Conservation (phyloP, 2,329 filamentous ascomycete species). For the Huntiella omanensis region DNA sequence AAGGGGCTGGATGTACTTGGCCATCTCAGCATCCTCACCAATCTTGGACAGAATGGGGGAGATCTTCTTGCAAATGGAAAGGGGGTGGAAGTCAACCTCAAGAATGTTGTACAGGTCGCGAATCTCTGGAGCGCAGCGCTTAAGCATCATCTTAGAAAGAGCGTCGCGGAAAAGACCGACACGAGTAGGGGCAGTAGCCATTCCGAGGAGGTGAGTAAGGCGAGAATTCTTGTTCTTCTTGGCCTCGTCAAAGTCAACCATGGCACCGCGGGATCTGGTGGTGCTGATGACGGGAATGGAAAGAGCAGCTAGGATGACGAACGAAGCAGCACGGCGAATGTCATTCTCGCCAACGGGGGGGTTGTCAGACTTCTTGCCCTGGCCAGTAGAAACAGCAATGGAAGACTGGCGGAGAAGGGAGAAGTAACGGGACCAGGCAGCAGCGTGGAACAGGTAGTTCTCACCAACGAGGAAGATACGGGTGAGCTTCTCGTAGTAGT, state of each 20-base stretch:
- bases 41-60: slow-evolving; percentile 90
- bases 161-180: slow-evolving; percentile 88
- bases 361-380: slow-evolving; percentile 86
- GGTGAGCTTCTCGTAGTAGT: slow-evolving; percentile 99
- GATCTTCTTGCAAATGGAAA: slow-evolving; percentile 98
- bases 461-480: slow-evolving; percentile 97
- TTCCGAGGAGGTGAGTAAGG: slow-evolving; percentile 85
- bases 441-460: slow-evolving; percentile 98
- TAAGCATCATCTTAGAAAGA: slow-evolving; percentile 81
- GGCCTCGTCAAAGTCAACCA: slow-evolving; percentile 92
- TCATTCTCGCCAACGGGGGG: slow-evolving; percentile 76
- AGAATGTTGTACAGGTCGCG: slow-evolving; percentile 95
- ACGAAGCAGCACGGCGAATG: slow-evolving; percentile 84
- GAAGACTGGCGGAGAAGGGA: slow-evolving; percentile 86
- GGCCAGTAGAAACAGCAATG: slow-evolving; percentile 61
- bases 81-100: slow-evolving; percentile 95
- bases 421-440: slow-evolving; percentile 94
- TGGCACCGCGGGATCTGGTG: slow-evolving; percentile 79
- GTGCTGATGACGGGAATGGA: slow-evolving; percentile 99
- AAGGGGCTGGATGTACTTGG: slow-evolving; percentile 85
- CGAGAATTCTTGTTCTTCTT: slow-evolving; percentile 98
- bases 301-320: slow-evolving; percentile 82
- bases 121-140: slow-evolving; percentile 85
- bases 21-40: slow-evolving; percentile 83
- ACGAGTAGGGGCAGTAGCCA: slow-evolving; percentile 77